These are phyloP conservation scores for Penicillium brevicompactum DNA, from an alignment of 2,329 filamentous ascomycete species.

Conservation along the genomic window DNA sequence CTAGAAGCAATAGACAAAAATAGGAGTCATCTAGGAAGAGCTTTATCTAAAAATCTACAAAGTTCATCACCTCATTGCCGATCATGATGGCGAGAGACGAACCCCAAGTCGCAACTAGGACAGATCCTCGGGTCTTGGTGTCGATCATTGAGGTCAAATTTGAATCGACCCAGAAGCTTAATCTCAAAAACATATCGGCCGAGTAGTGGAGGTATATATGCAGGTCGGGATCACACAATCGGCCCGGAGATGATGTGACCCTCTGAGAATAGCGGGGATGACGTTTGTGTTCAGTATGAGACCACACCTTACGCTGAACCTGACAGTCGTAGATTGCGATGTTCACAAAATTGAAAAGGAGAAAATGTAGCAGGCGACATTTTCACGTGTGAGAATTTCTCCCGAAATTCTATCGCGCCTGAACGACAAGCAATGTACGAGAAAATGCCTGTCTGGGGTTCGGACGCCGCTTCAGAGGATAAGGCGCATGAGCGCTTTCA, in stretches of 20 bases:
- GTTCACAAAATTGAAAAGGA: too few relatives aligned
- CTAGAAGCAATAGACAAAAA: background rate
- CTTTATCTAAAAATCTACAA: background rate
- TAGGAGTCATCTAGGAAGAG: background rate
- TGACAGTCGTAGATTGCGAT: background rate
- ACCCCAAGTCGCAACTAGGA: background rate
- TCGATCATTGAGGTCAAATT: background rate
- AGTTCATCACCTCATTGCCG: background rate
- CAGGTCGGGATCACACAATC: constrained; percentile 11
- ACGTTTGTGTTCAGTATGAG: background rate
- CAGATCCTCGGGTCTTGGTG: background rate
- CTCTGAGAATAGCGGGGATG: too few relatives aligned
- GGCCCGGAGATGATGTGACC: constrained; percentile 17
- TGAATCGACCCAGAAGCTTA: background rate
- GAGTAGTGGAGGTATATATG: background rate
- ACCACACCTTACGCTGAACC: background rate
- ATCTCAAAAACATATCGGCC: background rate
- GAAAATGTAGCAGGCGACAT: too few relatives aligned
- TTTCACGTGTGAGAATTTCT: too few relatives aligned
- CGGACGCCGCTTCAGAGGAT: too few relatives aligned
- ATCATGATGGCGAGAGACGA: background rate
- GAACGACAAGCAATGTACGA: too few relatives aligned
- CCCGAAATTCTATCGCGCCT: too few relatives aligned
- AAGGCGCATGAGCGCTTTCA: too few relatives aligned
- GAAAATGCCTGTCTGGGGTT: too few relatives aligned